Percentiles rank a stretch among this genome's conserved stretches.
phyloP scores from a whole-genome alignment of 176 grass and related monocot genomes.

The Oryza rufipogon region DNA sequence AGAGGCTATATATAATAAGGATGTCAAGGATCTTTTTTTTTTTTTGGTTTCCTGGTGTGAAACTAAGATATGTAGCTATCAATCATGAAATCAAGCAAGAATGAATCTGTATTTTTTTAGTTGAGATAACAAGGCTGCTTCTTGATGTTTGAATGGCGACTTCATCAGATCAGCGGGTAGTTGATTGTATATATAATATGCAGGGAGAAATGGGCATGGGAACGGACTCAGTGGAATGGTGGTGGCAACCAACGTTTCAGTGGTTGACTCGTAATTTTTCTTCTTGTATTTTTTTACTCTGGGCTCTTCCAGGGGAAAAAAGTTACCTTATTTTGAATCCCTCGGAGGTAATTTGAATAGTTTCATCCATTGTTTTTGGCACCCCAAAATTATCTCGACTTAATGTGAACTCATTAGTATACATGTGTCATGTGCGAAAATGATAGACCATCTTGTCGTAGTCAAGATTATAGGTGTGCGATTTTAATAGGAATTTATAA shows the following conservation, averaged over 20 bases:
- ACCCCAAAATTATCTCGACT: neutral
- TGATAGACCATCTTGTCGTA: neutral
- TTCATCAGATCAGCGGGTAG: constrained; percentile 5
- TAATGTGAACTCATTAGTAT: neutral
- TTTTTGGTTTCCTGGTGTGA: constrained; percentile 31
- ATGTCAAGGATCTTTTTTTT: constrained; percentile 10
- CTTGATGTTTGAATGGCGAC: constrained; percentile 26
- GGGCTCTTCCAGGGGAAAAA: neutral
- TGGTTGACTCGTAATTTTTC: neutral
- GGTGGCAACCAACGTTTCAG: neutral
- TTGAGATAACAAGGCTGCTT: constrained; percentile 34
- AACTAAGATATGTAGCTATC: constrained; percentile 23
- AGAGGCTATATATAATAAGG: neutral
- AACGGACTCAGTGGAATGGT: constrained; percentile 26
- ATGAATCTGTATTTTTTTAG: neutral
- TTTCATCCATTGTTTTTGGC: neutral
- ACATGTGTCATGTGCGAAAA: neutral
- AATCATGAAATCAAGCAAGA: constrained; percentile 36
- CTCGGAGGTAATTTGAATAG: neutral
- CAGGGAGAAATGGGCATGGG: constrained; percentile 12
- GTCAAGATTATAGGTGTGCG: neutral
- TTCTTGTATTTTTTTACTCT: neutral
- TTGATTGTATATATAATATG: constrained; percentile 27
- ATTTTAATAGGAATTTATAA: neutral
- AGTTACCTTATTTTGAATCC: neutral